Evolutionary conservation across 2,329 filamentous ascomycete species (phyloP), one percentile per base, ranked within the genome.

Genomic region (Scopulariopsis brevicaulis): DNA sequence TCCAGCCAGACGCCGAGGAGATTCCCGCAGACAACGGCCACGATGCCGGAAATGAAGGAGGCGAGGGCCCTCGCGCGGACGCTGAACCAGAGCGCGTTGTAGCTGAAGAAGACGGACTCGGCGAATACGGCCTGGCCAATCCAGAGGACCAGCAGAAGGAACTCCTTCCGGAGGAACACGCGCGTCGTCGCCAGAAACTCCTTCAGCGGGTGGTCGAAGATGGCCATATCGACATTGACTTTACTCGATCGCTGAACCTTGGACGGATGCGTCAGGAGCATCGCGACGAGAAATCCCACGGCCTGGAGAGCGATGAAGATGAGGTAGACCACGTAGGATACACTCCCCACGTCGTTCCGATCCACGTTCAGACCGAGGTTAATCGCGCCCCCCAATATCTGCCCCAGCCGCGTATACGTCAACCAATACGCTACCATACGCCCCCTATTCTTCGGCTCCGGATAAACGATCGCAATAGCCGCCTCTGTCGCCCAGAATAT

Each of bases 401-500:
- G 86, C 0, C 86, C 86, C 1, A 75, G 73, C 1, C 87, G 75
- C 0, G 76, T 72, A 62, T 73, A 80, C 0, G 73, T 76, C 4
- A 89, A 74, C 87, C 87, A 90, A 64, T 86, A 84, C 0, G 85
- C 86, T 0, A 90, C 71, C 20, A 83, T 81, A 18, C 78, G 78
- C 0, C 84, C 85, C 57, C 81, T 78, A 54, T 87, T 87, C 65
- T 81, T 82, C 0, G 85, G 84, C 63, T 90, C 86, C 0, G 86
- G 86, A 62, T 90, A 90, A 0, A 82, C 77, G 22, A 90, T 80
- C 0, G 86, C 86, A 59, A 90, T 87, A 0, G 87, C 86, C 0
- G 84, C 84, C 69, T 90, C 87, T 0, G 86, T 82, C 75, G 84
- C 84, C 87, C 87, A 90, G 69, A 90, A 90, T 0, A 90, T 74